phyloP scores from a whole-genome alignment of 2,329 filamentous ascomycete species.

The Lasiodiplodia hormozganensis region DNA sequence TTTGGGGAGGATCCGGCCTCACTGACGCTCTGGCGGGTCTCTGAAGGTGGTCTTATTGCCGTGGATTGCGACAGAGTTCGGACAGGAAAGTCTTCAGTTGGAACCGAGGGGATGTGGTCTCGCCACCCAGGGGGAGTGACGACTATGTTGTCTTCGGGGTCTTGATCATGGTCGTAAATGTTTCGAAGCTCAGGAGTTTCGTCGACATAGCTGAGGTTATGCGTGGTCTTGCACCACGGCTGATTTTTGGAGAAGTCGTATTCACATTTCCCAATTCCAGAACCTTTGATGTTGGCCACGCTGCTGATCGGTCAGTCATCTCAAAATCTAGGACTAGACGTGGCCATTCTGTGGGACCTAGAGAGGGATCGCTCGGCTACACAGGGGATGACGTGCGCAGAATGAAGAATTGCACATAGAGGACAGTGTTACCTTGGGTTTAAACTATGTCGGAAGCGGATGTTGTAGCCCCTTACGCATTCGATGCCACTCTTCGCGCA shows the following conservation, averaged over 20 bases:
- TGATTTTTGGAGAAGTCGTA: slow-evolving; percentile 41
- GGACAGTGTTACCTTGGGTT: slow-evolving; percentile 37
- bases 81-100: neutral
- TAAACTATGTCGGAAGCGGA: slow-evolving; percentile 41
- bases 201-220: slow-evolving; percentile 41
- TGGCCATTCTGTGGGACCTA: neutral
- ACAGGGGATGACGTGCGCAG: neutral
- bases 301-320: slow-evolving; percentile 18
- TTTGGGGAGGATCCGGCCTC: slow-evolving; percentile 18
- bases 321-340: neutral
- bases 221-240: slow-evolving; percentile 40
- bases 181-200: slow-evolving; percentile 42
- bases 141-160: slow-evolving; percentile 29
- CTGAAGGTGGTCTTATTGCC: neutral
- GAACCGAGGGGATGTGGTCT: slow-evolving; percentile 14
- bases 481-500: slow-evolving; percentile 41
- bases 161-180: slow-evolving; percentile 40
- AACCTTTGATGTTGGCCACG: slow-evolving; percentile 36
- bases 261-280: slow-evolving; percentile 38
- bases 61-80: neutral
- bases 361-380: neutral
- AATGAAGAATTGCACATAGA: neutral
- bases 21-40: slow-evolving; percentile 16
- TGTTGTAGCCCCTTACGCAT: slow-evolving; percentile 41
- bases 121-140: slow-evolving; percentile 29